These are phyloP conservation scores for Gossypium davidsonii DNA, from an alignment of 441 rosid species.

Conservation along the genomic window DNA sequence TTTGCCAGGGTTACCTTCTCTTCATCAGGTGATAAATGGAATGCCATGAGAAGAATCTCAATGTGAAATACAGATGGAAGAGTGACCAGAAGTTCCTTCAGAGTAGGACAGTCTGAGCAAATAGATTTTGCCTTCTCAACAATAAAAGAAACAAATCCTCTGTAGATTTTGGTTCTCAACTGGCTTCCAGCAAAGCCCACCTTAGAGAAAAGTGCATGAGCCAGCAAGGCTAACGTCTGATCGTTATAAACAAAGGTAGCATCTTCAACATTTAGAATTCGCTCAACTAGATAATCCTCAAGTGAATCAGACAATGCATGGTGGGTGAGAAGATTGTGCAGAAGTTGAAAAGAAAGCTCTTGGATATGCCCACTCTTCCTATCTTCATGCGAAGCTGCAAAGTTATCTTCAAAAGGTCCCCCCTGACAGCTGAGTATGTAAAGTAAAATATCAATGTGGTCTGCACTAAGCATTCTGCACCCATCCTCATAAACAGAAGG, in stretches of 20 bases:
- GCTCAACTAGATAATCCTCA: constrained; percentile 74
- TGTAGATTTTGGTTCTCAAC: constrained; percentile 62
- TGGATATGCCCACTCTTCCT: constrained; percentile 45
- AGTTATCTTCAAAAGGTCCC: constrained; percentile 42
- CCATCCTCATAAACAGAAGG: constrained; percentile 68
- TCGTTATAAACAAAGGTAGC: constrained; percentile 61
- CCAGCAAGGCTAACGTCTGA: constrained; percentile 74
- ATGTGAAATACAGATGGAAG: constrained; percentile 92
- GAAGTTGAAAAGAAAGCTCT: constrained; percentile 69
- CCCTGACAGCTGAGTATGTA: constrained; percentile 52
- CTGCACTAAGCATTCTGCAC: constrained; percentile 52
- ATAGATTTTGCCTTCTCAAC: constrained; percentile 50
- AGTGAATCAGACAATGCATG: constrained; percentile 61
- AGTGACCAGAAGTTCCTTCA: constrained; percentile 58
- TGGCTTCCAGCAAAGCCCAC: constrained; percentile 63
- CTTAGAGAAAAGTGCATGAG: constrained; percentile 63
- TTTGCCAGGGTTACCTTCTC: constrained; percentile 70
- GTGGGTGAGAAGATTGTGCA: constrained; percentile 62
- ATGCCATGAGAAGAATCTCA: constrained; percentile 94
- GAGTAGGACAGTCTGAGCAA: constrained; percentile 44
- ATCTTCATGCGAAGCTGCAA: constrained; percentile 55
- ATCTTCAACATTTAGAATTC: constrained; percentile 72
- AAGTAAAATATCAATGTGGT: constrained; percentile 83
- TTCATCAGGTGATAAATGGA: constrained; percentile 77
- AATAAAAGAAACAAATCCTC: constrained; percentile 57